These are phyloP conservation scores for Beauveria medogensis DNA, from an alignment of 2,329 filamentous ascomycete species.

Conservation along the genomic window DNA sequence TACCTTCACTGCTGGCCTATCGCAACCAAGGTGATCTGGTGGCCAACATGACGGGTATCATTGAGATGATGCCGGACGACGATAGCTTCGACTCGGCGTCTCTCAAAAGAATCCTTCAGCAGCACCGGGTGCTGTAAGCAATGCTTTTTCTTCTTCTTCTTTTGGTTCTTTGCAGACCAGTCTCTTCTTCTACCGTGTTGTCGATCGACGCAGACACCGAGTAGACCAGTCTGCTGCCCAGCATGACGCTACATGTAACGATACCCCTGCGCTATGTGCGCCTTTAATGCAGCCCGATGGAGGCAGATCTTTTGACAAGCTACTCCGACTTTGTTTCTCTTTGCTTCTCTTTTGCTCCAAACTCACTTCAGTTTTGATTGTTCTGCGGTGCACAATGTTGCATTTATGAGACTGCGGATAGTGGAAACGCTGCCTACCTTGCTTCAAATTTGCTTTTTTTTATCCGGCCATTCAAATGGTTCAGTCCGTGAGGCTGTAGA, in stretches of 20 bases:
- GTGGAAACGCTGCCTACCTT: neutral
- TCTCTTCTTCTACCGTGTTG: neutral
- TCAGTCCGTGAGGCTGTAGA: neutral
- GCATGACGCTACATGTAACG: conserved; percentile 15
- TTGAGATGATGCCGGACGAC: conserved; percentile 73
- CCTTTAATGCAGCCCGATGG: neutral
- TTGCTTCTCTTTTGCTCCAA: neutral
- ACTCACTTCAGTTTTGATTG: too few species aligned
- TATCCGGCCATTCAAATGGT: neutral
- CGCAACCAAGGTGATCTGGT: conserved; percentile 81
- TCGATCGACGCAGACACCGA: neutral
- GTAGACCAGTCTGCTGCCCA: neutral
- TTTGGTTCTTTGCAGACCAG: neutral
- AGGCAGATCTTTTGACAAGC: neutral
- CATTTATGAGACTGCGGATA: neutral
- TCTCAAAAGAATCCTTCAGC: conserved; percentile 43
- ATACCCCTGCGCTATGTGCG: conserved; percentile 16
- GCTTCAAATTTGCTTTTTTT: neutral
- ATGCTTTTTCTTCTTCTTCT: neutral
- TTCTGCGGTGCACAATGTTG: too few species aligned
- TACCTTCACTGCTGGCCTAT: conserved; percentile 86
- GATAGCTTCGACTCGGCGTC: conserved; percentile 49
- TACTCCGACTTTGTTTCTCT: neutral
- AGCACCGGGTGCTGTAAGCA: conserved; percentile 42
- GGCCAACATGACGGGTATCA: conserved; percentile 77